Conservation (phyloP, 495 filamentous ascomycete species). For the Aspergillus heteromorphus region DNA sequence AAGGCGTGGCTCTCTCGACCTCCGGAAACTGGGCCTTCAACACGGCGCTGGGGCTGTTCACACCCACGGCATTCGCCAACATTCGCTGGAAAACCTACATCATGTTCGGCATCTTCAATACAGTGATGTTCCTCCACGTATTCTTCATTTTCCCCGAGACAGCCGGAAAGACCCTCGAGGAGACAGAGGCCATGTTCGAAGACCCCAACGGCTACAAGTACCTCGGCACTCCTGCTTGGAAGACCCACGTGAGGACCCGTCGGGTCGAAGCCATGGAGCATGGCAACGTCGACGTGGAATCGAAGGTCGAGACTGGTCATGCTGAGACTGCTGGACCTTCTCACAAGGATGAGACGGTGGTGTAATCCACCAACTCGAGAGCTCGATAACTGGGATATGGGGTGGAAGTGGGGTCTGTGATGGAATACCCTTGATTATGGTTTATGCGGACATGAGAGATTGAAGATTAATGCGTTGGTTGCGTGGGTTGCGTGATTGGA, state of each 20-base stretch:
- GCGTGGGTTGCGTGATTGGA: no score
- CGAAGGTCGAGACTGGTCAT: neutral
- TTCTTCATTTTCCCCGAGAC: constrained; percentile 71
- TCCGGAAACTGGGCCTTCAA: constrained; percentile 75
- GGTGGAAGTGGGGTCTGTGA: neutral
- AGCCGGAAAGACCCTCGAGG: constrained; percentile 63
- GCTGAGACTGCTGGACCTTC: neutral
- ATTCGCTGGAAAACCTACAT: constrained; percentile 70
- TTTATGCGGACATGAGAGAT: neutral
- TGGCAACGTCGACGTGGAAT: neutral
- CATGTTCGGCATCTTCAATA: constrained; percentile 68
- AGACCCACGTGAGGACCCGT: neutral
- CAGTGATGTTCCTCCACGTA: constrained; percentile 56
- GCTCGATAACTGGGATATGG: neutral
- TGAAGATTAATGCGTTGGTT: constrained; percentile 4
- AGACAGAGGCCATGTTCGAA: constrained; percentile 48
- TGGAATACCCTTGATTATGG: neutral
- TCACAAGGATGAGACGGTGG: neutral
- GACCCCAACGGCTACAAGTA: neutral
- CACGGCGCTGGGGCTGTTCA: constrained; percentile 66
- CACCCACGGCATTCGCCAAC: constrained; percentile 64
- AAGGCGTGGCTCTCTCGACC: constrained; percentile 61
- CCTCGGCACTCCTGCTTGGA: neutral
- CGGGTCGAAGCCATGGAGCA: neutral
- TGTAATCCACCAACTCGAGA: neutral